Evolutionary conservation across 768 basidiomycete species (phyloP).

Genomic region (Tephrocybe sp.): DNA sequence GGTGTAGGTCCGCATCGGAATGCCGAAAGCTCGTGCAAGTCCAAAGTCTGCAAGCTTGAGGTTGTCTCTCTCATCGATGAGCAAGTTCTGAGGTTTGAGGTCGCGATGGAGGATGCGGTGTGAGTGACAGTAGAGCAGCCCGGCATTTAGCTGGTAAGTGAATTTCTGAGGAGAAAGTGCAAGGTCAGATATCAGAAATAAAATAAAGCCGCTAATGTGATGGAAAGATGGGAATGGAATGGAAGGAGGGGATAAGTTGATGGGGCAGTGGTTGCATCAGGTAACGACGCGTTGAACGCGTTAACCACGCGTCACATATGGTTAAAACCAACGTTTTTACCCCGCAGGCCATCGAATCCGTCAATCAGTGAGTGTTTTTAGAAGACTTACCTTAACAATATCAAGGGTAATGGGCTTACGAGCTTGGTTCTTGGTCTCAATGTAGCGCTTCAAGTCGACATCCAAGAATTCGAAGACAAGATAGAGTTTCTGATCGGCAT

Average conservation of each 20-base stretch:
- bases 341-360: background rate
- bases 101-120: constrained; percentile 97
- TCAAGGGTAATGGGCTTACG: constrained; percentile 70
- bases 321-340: background rate
- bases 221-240: background rate
- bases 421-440: constrained; percentile 79
- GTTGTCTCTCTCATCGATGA: constrained; percentile 87
- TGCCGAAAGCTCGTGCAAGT: constrained; percentile 94
- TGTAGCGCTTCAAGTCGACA: constrained; percentile 94
- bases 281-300: constrained; percentile 17
- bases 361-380: background rate
- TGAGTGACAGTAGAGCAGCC: constrained; percentile 91
- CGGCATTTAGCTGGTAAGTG: constrained; percentile 88
- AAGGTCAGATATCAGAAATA: background rate
- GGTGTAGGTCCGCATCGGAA: constrained; percentile 98
- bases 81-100: constrained; percentile 92
- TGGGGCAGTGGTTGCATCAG: background rate
- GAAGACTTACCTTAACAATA: constrained; percentile 72
- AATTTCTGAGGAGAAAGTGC: constrained; percentile 69
- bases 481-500: constrained; percentile 95
- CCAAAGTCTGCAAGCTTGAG: constrained; percentile 97
- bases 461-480: constrained; percentile 98
- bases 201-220: background rate
- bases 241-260: background rate
- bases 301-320: constrained; percentile 18